Percentiles rank a stretch among this genome's conserved stretches.
Conservation (phyloP, 2,329 filamentous ascomycete species). For the Periglandula ipomoeae region DNA sequence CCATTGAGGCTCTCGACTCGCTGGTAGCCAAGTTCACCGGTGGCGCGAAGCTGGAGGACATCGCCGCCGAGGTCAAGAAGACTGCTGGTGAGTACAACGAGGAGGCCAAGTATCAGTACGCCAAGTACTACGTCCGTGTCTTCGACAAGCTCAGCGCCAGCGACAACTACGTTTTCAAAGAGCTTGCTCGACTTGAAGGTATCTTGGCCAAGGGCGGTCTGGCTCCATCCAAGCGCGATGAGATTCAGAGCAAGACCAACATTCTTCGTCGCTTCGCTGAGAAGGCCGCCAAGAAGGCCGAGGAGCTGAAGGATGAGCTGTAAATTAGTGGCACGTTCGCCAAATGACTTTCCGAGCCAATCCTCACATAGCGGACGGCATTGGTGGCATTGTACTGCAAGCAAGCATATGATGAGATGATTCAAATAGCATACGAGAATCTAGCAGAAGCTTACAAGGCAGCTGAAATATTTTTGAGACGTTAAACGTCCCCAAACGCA, state of each 20-base stretch:
- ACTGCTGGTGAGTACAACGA: conserved; percentile 57
- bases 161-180: conserved; percentile 73
- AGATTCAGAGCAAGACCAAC: conserved; percentile 79
- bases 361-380: background rate
- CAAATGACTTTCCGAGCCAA: background rate
- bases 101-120: conserved; percentile 61
- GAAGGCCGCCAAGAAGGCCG: conserved; percentile 42
- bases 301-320: conserved; percentile 40
- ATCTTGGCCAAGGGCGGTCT: conserved; percentile 81
- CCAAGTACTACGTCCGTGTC: conserved; percentile 88
- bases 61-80: conserved; percentile 64
- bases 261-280: conserved; percentile 71
- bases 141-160: conserved; percentile 76
- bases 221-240: conserved; percentile 77
- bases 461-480: background rate
- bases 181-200: conserved; percentile 69
- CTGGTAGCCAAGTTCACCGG: conserved; percentile 67
- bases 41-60: conserved; percentile 50
- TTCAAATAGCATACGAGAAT: background rate
- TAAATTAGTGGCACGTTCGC: conserved; percentile 19
- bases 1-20: conserved; percentile 67
- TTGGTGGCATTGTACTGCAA: background rate
- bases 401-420: background rate
- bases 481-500: background rate
- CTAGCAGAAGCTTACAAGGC: no score